phyloP scores from a whole-genome alignment of 257 asterid genomes.

The Petunia secreta region DNA sequence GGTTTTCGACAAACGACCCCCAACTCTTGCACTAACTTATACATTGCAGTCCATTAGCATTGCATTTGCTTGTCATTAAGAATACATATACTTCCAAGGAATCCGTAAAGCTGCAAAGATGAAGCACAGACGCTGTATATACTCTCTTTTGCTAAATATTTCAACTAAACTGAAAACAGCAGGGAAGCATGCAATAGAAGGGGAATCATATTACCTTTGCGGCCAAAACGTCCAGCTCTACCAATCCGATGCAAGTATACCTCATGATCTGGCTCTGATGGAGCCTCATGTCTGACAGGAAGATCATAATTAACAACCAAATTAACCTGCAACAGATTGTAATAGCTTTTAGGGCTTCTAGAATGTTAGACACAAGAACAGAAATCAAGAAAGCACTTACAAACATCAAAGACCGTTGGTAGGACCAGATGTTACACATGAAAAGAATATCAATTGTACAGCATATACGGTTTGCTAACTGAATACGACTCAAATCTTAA shows the following conservation, averaged over 20 bases:
- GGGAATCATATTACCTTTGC: constrained; percentile 61
- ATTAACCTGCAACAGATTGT: constrained; percentile 61
- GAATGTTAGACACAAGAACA: constrained; percentile 22
- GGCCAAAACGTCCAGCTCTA: constrained; percentile 99
- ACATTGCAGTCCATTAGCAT: not conserved
- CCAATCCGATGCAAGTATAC: constrained; percentile 95
- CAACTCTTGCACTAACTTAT: not conserved
- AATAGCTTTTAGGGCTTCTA: not conserved
- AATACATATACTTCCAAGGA: no score
- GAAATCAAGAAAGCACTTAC: not conserved
- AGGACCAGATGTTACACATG: not conserved
- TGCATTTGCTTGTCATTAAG: not conserved
- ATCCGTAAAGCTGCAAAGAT: not conserved
- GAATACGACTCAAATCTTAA: not conserved
- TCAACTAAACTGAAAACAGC: not conserved
- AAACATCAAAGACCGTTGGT: not conserved
- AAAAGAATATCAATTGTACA: not conserved
- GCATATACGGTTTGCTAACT: not conserved
- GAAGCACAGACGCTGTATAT: not conserved
- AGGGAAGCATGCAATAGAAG: constrained; percentile 20
- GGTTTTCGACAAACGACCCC: no score
- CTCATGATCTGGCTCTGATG: constrained; percentile 79
- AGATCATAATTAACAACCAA: constrained; percentile 90
- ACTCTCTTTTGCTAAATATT: not conserved
- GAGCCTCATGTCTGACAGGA: constrained; percentile 53